Evolutionary conservation across 2,329 filamentous ascomycete species (phyloP).

Genomic region (Xylariaceae sp.): DNA sequence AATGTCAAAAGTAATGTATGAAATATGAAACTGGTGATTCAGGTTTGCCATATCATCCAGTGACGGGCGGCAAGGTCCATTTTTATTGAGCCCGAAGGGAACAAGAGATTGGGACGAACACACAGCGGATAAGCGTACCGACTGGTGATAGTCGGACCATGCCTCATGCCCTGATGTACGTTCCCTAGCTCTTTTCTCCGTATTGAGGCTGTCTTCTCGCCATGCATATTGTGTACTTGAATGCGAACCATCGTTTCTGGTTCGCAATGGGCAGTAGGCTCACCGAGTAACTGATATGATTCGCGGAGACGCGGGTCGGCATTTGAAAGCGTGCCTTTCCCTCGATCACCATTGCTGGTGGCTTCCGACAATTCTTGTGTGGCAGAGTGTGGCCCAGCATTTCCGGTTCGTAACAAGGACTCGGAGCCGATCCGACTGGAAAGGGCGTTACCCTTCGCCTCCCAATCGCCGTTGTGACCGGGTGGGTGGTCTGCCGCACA

Average conservation of each 20-base stretch:
- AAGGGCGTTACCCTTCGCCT: neutral
- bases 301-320: neutral
- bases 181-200: neutral
- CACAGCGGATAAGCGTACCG: neutral
- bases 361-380: too few relatives aligned
- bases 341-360: too few relatives aligned
- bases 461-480: neutral
- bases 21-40: neutral
- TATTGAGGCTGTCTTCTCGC: neutral
- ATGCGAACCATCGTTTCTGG: neutral
- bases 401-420: too few relatives aligned
- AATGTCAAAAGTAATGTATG: neutral
- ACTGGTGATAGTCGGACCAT: neutral
- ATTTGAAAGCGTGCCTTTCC: neutral
- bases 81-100: conserved; percentile 2
- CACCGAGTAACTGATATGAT: neutral
- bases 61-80: neutral
- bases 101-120: neutral
- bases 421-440: too few relatives aligned
- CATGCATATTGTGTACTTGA: neutral
- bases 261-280: neutral
- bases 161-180: neutral
- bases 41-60: neutral
- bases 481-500: neutral
- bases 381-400: too few relatives aligned